Percentiles rank a stretch among this genome's conserved stretches.
Evolutionary conservation across 306 rosid species (phyloP).

Genomic region (Vigna trinervia): DNA sequence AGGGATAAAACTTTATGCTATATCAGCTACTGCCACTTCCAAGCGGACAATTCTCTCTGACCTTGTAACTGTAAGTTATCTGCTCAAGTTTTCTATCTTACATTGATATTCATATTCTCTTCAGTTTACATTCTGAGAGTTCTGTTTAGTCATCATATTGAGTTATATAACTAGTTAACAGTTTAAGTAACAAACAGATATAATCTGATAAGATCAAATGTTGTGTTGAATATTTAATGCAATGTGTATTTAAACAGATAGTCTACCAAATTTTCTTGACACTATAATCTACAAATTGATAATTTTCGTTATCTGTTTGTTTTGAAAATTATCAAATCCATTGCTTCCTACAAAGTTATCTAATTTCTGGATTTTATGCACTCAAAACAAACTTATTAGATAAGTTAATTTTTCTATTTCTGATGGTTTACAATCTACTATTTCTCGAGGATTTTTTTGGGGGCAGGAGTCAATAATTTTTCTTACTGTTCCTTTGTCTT

Average conservation of each 20-base stretch:
- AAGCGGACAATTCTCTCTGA: constrained; percentile 95
- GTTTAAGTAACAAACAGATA: neutral
- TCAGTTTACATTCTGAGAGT: neutral
- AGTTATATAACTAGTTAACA: constrained; percentile 4
- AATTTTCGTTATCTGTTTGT: constrained; percentile 19
- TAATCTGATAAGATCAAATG: constrained; percentile 11
- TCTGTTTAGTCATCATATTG: constrained; percentile 22
- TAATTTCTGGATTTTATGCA: constrained; percentile 16
- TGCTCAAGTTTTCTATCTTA: constrained; percentile 36
- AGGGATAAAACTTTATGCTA: constrained; percentile 94
- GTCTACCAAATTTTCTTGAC: neutral
- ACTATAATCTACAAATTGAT: neutral
- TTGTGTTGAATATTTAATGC: constrained; percentile 4
- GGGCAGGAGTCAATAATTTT: constrained; percentile 17
- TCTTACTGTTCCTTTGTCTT: constrained; percentile 44
- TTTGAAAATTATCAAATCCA: constrained; percentile 27
- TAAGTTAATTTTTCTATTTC: constrained; percentile 18
- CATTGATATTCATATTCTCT: constrained; percentile 34
- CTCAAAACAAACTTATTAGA: constrained; percentile 14
- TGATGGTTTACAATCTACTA: constrained; percentile 15
- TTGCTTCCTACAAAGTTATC: constrained; percentile 5
- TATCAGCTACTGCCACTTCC: constrained; percentile 82
- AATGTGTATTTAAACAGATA: constrained; percentile 15
- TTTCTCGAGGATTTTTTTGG: neutral
- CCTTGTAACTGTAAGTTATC: constrained; percentile 75